These are phyloP conservation scores for Phaseolus lunatus DNA, from an alignment of 306 rosid species.

Conservation along the genomic window DNA sequence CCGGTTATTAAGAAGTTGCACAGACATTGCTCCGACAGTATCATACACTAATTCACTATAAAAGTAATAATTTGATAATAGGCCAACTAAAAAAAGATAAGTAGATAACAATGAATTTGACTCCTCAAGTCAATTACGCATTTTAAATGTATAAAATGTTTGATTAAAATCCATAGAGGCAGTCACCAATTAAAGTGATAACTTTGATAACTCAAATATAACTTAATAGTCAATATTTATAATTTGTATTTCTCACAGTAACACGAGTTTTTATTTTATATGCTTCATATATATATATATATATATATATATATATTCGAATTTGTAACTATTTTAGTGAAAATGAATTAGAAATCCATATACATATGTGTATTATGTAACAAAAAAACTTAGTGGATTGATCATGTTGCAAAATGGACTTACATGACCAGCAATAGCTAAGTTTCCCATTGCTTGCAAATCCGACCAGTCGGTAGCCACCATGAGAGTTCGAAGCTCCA, in stretches of 20 bases:
- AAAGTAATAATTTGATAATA: neutral
- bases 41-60: neutral
- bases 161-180: neutral
- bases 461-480: slow-evolving; percentile 92
- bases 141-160: neutral
- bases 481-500: slow-evolving; percentile 87
- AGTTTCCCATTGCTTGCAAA: slow-evolving; percentile 60
- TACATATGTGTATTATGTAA: too few relatives aligned
- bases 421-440: slow-evolving; percentile 95
- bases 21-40: slow-evolving; percentile 8
- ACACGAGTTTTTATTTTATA: neutral
- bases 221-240: neutral
- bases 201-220: neutral
- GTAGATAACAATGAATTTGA: neutral
- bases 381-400: too few relatives aligned
- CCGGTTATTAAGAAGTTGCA: slow-evolving; percentile 32
- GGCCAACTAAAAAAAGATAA: too few relatives aligned
- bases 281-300: neutral
- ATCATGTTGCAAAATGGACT: slow-evolving; percentile 39
- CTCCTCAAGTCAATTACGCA: neutral
- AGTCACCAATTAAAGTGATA: neutral
- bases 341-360: too few relatives aligned
- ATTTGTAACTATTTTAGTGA: neutral
- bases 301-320: neutral
- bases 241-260: neutral